Percentiles rank a stretch among this genome's conserved stretches.
phyloP scores from a whole-genome alignment of 2,329 filamentous ascomycete species.

The Alternaria sp. region DNA sequence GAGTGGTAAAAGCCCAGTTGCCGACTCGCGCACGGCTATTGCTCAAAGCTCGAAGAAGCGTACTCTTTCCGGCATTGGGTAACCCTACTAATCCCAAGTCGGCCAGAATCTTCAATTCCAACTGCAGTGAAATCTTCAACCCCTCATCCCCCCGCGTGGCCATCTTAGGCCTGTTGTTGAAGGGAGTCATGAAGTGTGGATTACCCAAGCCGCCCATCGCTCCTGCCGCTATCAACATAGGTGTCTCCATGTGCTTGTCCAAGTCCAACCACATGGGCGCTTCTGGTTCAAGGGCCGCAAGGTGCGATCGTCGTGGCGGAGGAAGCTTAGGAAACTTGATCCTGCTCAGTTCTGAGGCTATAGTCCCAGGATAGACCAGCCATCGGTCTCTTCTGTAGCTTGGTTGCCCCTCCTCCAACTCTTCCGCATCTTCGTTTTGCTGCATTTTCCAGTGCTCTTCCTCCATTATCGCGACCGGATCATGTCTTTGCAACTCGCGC shows the following conservation, averaged over 20 bases:
- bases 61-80: constrained; percentile 96
- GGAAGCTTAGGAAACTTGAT: constrained; percentile 67
- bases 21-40: constrained; percentile 90
- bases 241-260: constrained; percentile 76
- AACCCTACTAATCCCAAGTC: constrained; percentile 94
- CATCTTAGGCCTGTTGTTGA: constrained; percentile 80
- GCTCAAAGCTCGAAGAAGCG: constrained; percentile 83
- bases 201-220: constrained; percentile 92
- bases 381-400: constrained; percentile 72
- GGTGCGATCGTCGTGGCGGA: constrained; percentile 63
- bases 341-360: constrained; percentile 72
- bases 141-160: constrained; percentile 86
- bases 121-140: constrained; percentile 78
- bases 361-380: constrained; percentile 83
- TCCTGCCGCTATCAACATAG: constrained; percentile 85
- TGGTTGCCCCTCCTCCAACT: constrained; percentile 44
- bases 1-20: constrained; percentile 95
- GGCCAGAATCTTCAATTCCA: constrained; percentile 93
- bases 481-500: constrained; percentile 78
- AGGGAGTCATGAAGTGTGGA: constrained; percentile 84
- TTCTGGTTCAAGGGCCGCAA: constrained; percentile 73
- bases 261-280: constrained; percentile 70
- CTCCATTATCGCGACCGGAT: constrained; percentile 77
- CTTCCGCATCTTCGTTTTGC: constrained; percentile 31
- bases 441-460: constrained; percentile 41